These are phyloP conservation scores for Boletales sp. DNA, from an alignment of 768 basidiomycete species.

Conservation along the genomic window DNA sequence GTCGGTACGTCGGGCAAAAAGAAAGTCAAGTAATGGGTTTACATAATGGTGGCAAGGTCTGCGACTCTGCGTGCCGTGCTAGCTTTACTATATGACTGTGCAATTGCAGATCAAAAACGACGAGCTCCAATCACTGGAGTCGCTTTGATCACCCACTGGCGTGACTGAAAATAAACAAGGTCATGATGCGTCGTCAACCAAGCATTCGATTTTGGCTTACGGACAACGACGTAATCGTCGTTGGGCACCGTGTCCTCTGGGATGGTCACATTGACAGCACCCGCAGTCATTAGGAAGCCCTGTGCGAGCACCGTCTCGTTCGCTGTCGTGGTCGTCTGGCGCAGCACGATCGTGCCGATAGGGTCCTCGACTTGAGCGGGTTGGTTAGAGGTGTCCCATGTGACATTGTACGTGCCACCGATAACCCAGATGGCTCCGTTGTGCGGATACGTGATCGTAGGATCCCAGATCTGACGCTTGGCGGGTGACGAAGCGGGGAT, in stretches of 20 bases:
- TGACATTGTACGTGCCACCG: conserved; percentile 40
- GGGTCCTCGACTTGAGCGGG: conserved; percentile 46
- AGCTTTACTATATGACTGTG: neutral
- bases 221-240: conserved; percentile 39
- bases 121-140: conserved; percentile 48
- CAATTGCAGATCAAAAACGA: conserved; percentile 38
- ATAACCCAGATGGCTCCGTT: conserved; percentile 39
- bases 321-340: conserved; percentile 30
- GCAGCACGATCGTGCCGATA: conserved; percentile 39
- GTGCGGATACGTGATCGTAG: conserved; percentile 39
- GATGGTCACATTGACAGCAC: conserved; percentile 37
- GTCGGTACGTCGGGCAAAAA: too few relatives aligned
- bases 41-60: too few relatives aligned
- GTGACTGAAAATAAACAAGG: conserved; percentile 32
- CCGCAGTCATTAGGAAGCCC: conserved; percentile 35
- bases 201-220: conserved; percentile 29
- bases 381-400: conserved; percentile 42
- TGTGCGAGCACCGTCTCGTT: conserved; percentile 33
- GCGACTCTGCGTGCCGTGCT: conserved; percentile 6
- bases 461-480: conserved; percentile 46
- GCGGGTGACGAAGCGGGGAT: conserved; percentile 21
- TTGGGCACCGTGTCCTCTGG: conserved; percentile 36
- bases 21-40: too few relatives aligned
- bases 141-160: conserved; percentile 35
- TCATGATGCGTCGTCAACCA: neutral